These are phyloP conservation scores for Trypanosoma mega DNA, from an alignment of 208 protist genomes.

Conservation along the genomic window DNA sequence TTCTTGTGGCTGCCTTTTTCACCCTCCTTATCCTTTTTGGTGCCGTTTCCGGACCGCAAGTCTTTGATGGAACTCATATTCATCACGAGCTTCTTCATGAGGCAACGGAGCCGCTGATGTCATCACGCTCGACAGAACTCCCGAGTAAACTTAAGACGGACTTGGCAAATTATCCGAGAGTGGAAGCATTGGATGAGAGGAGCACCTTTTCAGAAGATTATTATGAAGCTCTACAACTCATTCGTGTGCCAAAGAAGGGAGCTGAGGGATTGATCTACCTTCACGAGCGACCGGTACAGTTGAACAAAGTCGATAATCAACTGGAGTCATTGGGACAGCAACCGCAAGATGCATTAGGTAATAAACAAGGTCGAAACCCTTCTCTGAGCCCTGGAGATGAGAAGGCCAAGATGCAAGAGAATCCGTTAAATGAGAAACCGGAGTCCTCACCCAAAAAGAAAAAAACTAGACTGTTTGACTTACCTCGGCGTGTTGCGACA, in stretches of 20 bases:
- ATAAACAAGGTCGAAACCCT: too few relatives aligned
- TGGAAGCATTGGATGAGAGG: constrained; percentile 27
- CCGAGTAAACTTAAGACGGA: constrained; percentile 6
- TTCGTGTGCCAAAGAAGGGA: constrained; percentile 14
- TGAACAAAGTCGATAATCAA: too few relatives aligned
- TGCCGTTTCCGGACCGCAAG: neutral
- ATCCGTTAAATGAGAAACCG: too few relatives aligned
- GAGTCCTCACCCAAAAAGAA: too few relatives aligned
- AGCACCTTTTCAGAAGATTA: constrained; percentile 39
- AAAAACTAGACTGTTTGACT: constrained; percentile 29
- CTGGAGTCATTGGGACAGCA: too few relatives aligned
- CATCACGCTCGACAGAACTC: constrained; percentile 4
- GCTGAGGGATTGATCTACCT: constrained; percentile 9
- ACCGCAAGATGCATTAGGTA: too few relatives aligned
- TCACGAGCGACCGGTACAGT: constrained; percentile 1
- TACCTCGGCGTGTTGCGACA: constrained; percentile 24
- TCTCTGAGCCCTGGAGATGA: too few relatives aligned
- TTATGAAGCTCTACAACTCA: constrained; percentile 35
- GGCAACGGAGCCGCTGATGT: neutral
- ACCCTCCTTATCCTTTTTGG: constrained; percentile 1
- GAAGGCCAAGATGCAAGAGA: too few relatives aligned
- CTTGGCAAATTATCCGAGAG: constrained; percentile 12
- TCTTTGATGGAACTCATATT: neutral
- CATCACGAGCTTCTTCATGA: neutral
- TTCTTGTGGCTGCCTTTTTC: neutral